Conservation (phyloP, 2,329 filamentous ascomycete genomes). For the Aspergillus fumigatus region DNA sequence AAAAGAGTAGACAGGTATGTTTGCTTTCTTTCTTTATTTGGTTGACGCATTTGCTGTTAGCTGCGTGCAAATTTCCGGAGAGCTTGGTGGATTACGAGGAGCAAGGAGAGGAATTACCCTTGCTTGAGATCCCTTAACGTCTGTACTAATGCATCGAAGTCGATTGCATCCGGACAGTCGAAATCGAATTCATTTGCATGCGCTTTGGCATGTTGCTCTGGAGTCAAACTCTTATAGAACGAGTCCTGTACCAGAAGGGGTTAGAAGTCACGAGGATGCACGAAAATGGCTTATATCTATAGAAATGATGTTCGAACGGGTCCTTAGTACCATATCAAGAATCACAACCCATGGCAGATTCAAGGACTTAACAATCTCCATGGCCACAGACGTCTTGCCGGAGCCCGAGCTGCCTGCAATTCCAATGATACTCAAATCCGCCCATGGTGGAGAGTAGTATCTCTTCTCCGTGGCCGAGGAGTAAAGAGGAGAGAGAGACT, state of each 20-base stretch:
- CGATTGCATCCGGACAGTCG: conserved; percentile 87
- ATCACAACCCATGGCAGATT: conserved; percentile 98
- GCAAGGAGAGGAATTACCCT: conserved; percentile 57
- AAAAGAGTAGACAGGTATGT: conserved; percentile 95
- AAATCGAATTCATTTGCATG: conserved; percentile 95
- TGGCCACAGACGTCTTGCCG: conserved; percentile 87
- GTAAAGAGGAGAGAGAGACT: conserved; percentile 35
- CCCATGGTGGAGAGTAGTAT: conserved; percentile 96
- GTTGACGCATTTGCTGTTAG: conserved; percentile 10
- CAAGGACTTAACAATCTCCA: conserved; percentile 83
- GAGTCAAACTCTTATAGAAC: conserved; percentile 86
- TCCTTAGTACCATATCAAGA: conserved; percentile 72
- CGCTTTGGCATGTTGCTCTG: conserved; percentile 72
- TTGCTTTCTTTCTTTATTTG: conserved; percentile 50
- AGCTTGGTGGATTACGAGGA: background rate
- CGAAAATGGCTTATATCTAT: background rate
- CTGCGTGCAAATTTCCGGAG: background rate
- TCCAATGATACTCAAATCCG: conserved; percentile 91
- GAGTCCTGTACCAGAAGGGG: conserved; percentile 63
- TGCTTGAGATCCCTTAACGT: conserved; percentile 79
- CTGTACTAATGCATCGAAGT: conserved; percentile 84
- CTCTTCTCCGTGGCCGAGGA: conserved; percentile 50
- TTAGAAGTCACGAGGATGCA: conserved; percentile 12
- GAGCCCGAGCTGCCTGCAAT: conserved; percentile 94
- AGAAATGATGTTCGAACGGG: conserved; percentile 4